phyloP scores from a whole-genome alignment of 2,329 filamentous ascomycete genomes.

The Diaporthe citri region DNA sequence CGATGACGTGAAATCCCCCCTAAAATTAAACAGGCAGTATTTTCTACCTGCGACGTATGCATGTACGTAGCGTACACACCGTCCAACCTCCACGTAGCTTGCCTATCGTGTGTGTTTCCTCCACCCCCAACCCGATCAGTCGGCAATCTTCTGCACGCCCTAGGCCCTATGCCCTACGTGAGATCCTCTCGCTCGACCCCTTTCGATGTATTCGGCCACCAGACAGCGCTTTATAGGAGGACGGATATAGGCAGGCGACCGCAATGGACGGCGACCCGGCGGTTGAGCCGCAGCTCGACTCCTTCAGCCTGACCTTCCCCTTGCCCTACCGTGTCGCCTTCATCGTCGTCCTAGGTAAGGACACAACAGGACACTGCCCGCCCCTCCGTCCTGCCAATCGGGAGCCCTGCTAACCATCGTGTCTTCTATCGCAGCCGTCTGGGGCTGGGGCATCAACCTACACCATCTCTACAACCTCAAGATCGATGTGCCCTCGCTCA shows the following conservation, averaged over 20 bases:
- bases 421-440: slow-evolving; percentile 73
- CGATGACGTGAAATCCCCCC: slow-evolving; percentile 35
- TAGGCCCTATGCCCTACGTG: slow-evolving; percentile 15
- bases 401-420: slow-evolving; percentile 31
- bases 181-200: not conserved
- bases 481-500: slow-evolving; percentile 89
- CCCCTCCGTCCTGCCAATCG: not conserved
- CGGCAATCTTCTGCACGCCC: slow-evolving; percentile 1
- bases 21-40: slow-evolving; percentile 34
- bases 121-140: not conserved
- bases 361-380: not conserved
- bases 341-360: slow-evolving; percentile 85
- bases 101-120: not conserved
- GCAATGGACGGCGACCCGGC: slow-evolving; percentile 81
- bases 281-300: slow-evolving; percentile 80
- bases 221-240: slow-evolving; percentile 27
- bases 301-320: slow-evolving; percentile 88
- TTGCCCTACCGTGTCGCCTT: slow-evolving; percentile 91
- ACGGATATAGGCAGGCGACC: slow-evolving; percentile 39
- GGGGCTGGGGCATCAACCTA: slow-evolving; percentile 95
- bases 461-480: slow-evolving; percentile 84
- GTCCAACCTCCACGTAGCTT: slow-evolving; percentile 4
- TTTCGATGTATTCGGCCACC: slow-evolving; percentile 37
- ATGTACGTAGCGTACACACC: not conserved
- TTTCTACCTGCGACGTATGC: slow-evolving; percentile 30